Evolutionary conservation across 2,329 filamentous ascomycete species (phyloP), one percentile per base, ranked within the genome.

Genomic region (Cordyceps sp.): DNA sequence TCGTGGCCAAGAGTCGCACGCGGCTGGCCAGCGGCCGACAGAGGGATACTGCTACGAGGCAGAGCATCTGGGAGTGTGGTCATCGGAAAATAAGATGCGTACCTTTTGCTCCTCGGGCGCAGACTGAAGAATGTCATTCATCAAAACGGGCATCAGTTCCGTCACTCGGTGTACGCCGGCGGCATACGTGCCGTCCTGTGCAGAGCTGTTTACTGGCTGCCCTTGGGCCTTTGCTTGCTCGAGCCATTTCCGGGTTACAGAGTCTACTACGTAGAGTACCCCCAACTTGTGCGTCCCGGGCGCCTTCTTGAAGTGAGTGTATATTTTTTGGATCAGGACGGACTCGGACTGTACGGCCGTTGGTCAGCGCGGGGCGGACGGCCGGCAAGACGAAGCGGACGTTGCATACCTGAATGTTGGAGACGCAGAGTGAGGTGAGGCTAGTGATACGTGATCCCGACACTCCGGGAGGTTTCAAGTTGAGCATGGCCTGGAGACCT

Each of bases 191-290:
- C 90, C 90, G 61, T 93, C 83, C 43, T 78, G 73, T 43, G 86
- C 84, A 57, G 74, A 69, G 56, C 71, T 76, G 60, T 80, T 81
- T 57, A 85, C 73, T 50, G 78, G 61, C 54, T 96, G 86, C 48
- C 81, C 82, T 44, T 80, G 71, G 50, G 77, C 72, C 61, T 86
- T 90, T 50, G 90, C 88, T 60, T 85, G 81, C 57, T 96, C 88
- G 65, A 93, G 76, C 88, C 90, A 98, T 65, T 92, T 88, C 61
- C 90, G 84, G 57, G 86, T 88, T 72, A 98, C 86, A 66, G 88
- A 93, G 70, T 98, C 90, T 86, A 98, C 83, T 62, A 96, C 86
- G 77, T 98, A 98, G 62, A 98, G 78, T 52, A 94, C 86, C 61
- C 90, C 90, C 58, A 98, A 72, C 63, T 98, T 98, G 72, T 98